These are phyloP conservation scores for Phytopythium sindhum DNA, from an alignment of 352 stramenopile species.

Conservation along the genomic window DNA sequence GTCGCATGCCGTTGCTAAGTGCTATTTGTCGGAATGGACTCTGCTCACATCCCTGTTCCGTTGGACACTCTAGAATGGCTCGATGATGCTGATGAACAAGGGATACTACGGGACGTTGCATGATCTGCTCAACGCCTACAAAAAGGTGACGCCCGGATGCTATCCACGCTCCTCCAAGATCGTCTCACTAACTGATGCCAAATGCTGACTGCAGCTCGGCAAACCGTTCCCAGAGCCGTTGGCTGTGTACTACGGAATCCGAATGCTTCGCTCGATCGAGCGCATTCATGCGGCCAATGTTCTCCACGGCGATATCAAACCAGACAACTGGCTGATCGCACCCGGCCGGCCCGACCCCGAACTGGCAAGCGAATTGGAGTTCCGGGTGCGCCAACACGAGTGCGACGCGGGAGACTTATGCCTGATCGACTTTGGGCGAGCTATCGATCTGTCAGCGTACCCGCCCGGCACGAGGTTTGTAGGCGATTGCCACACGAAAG, in stretches of 20 bases:
- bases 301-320: constrained; percentile 85
- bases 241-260: constrained; percentile 72
- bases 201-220: constrained; percentile 25
- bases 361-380: background rate
- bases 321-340: constrained; percentile 82
- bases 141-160: constrained; percentile 38
- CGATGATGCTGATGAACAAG: constrained; percentile 75
- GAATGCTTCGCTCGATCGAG: constrained; percentile 74
- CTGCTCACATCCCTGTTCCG: background rate
- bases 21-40: background rate
- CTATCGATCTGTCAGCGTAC: constrained; percentile 71
- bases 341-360: constrained; percentile 18
- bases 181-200: background rate
- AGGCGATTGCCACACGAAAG: constrained; percentile 80
- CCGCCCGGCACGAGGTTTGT: constrained; percentile 50
- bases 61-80: constrained; percentile 54
- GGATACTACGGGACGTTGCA: constrained; percentile 63
- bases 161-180: background rate
- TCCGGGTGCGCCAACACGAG: constrained; percentile 6
- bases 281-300: constrained; percentile 56
- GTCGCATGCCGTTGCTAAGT: background rate
- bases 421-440: constrained; percentile 84
- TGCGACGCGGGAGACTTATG: constrained; percentile 47
- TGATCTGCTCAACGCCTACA: constrained; percentile 77
- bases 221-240: constrained; percentile 66